Conservation (phyloP, 2,329 filamentous ascomycete genomes). For the Purpureocillium takamizusanense region DNA sequence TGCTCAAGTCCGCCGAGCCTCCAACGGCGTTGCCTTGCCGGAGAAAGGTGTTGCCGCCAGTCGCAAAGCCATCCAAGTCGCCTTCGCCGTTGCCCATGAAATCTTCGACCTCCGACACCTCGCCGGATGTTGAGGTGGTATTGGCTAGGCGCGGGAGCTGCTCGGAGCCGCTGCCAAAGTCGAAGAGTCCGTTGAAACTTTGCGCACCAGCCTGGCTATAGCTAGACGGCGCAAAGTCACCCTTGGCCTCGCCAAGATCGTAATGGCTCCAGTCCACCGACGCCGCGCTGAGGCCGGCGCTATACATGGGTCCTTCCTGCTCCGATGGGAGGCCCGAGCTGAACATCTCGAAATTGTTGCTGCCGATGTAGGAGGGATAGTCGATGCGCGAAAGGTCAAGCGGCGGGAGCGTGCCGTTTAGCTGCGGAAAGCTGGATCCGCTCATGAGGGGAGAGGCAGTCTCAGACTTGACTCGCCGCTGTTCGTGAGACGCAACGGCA, state of each 20-base stretch:
- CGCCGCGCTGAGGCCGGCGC: slow-evolving; percentile 49
- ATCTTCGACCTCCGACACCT: slow-evolving; percentile 60
- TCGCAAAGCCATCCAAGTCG: slow-evolving; percentile 37
- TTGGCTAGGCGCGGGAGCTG: slow-evolving; percentile 45
- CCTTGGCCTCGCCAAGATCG: slow-evolving; percentile 35
- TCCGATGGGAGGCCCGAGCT: slow-evolving; percentile 36
- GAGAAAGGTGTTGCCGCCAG: slow-evolving; percentile 35
- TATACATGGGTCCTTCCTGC: slow-evolving; percentile 50
- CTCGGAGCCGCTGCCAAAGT: slow-evolving; percentile 43
- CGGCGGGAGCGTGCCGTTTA: slow-evolving; percentile 44
- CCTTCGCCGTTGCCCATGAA: slow-evolving; percentile 38
- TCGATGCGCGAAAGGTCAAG: slow-evolving; percentile 50
- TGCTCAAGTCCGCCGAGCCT: slow-evolving; percentile 32
- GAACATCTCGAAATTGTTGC: slow-evolving; percentile 43
- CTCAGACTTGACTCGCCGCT: slow-evolving; percentile 51
- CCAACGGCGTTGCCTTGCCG: slow-evolving; percentile 35
- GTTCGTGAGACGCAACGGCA: slow-evolving; percentile 29
- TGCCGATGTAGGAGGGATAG: slow-evolving; percentile 38
- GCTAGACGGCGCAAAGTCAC: slow-evolving; percentile 42
- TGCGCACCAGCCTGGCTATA: slow-evolving; percentile 44
- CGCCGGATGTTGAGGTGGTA: slow-evolving; percentile 53
- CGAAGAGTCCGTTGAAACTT: slow-evolving; percentile 42
- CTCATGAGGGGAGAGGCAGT: slow-evolving; percentile 49
- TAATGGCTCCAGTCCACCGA: slow-evolving; percentile 39
- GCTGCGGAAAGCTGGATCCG: slow-evolving; percentile 39